Percentiles rank a stretch among this genome's conserved stretches.
phyloP scores from a whole-genome alignment of 2,329 filamentous ascomycete genomes.

The Dactylellina haptotyla region DNA sequence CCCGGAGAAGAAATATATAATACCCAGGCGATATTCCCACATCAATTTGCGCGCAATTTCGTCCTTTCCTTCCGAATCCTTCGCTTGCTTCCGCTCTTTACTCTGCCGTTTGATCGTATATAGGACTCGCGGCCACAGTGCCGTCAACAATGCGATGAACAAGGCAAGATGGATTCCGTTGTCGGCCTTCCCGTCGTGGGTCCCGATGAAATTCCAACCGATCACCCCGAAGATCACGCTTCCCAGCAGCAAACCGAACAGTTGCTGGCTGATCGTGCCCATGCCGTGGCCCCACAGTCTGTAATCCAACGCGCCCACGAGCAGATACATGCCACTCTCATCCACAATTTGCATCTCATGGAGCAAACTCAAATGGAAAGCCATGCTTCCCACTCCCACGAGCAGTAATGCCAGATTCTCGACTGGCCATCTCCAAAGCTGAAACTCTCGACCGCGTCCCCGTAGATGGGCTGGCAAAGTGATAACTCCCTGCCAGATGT shows the following conservation, averaged over 20 bases:
- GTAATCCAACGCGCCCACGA: slow-evolving; percentile 14
- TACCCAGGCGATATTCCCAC: slow-evolving; percentile 1
- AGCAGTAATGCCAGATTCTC: slow-evolving; percentile 5
- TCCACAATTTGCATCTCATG: slow-evolving; percentile 7
- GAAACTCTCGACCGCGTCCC: not conserved
- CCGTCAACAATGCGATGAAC: slow-evolving; percentile 8
- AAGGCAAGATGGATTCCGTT: slow-evolving; percentile 5
- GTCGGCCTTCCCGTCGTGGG: slow-evolving; percentile 8
- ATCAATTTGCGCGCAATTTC: not conserved
- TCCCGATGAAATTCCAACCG: slow-evolving; percentile 11
- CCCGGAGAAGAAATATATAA: slow-evolving; percentile 10
- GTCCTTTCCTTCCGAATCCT: not conserved
- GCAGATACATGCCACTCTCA: slow-evolving; percentile 17
- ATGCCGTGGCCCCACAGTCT: not conserved
- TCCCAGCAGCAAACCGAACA: not conserved
- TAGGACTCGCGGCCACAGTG: slow-evolving; percentile 2
- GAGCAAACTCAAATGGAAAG: slow-evolving; percentile 6
- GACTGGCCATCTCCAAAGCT: slow-evolving; percentile 14
- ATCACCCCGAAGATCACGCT: slow-evolving; percentile 6
- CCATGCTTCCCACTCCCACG: not conserved
- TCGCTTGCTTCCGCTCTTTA: not conserved
- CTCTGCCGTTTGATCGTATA: slow-evolving; percentile 12
- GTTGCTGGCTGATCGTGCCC: not conserved
- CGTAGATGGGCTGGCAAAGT: not conserved
- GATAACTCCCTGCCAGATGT: slow-evolving; percentile 14